A percentile compares a stretch with the other conserved stretches of the same genome.
Conservation (phyloP, 2,329 filamentous ascomycete species). For the Exutisphaerella laricina region DNA sequence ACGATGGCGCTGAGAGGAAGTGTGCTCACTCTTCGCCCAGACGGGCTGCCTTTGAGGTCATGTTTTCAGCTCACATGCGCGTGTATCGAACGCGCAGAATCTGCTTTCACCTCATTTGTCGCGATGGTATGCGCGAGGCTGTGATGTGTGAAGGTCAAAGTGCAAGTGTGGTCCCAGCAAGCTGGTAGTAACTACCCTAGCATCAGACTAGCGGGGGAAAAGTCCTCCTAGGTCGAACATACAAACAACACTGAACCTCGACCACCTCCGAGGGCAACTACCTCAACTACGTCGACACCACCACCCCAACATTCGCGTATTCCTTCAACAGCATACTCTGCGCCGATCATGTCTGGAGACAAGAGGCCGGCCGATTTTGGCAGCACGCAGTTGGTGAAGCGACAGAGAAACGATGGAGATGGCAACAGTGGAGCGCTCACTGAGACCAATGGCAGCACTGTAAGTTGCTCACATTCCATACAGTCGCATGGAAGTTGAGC, state of each 20-base stretch:
- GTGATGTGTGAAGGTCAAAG: neutral
- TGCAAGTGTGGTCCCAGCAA: conserved; percentile 1
- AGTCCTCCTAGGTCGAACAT: neutral
- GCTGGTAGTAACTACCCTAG: too few species aligned
- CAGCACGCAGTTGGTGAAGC: conserved; percentile 77
- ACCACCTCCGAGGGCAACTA: neutral
- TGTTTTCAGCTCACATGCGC: conserved; percentile 23
- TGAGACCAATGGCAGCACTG: conserved; percentile 56
- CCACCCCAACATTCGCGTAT: neutral
- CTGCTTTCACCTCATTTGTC: conserved; percentile 29
- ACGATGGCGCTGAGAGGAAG: too few species aligned
- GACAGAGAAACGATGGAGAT: conserved; percentile 67
- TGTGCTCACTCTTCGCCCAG: conserved; percentile 67
- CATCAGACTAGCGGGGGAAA: too few species aligned
- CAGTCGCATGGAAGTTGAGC: conserved; percentile 21
- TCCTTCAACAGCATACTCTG: neutral
- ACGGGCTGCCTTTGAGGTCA: conserved; percentile 61
- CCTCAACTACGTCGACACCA: neutral
- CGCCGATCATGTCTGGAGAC: conserved; percentile 68
- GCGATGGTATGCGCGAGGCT: too few species aligned
- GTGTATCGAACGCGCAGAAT: conserved; percentile 19
- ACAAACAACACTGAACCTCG: too few species aligned
- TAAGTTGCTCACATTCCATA: conserved; percentile 45
- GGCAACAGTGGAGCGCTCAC: conserved; percentile 52
- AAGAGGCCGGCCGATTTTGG: conserved; percentile 83